These are phyloP conservation scores for Eutrema heterophyllum DNA, from an alignment of 345 rosid genomes.

Conservation along the genomic window DNA sequence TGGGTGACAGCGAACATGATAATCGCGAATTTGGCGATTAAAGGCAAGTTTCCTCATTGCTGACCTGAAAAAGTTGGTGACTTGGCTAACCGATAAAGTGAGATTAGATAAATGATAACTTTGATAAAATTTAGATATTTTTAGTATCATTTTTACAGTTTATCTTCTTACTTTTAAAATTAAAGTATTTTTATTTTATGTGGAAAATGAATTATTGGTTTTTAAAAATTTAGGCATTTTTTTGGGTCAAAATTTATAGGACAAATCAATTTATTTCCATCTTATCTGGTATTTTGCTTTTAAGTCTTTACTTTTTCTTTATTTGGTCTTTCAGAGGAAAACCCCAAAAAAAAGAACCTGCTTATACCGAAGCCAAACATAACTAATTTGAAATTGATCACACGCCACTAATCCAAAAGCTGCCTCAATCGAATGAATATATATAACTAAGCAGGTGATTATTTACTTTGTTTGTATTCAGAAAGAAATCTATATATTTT, in stretches of 20 bases:
- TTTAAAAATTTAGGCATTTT: neutral
- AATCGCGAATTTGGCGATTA: neutral
- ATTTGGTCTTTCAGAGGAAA: neutral
- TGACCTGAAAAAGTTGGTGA: neutral
- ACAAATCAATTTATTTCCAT: neutral
- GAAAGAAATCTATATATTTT: neutral
- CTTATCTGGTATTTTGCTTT: neutral
- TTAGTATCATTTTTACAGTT: neutral
- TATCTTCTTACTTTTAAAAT: neutral
- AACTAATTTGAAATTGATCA: neutral
- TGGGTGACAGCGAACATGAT: neutral
- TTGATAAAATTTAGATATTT: neutral
- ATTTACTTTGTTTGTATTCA: neutral
- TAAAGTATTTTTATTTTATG: neutral
- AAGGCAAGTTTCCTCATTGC: neutral
- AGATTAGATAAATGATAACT: neutral
- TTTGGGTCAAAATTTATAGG: neutral
- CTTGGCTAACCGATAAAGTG: neutral
- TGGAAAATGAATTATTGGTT: neutral
- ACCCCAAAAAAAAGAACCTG: neutral
- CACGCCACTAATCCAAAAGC: conserved; percentile 8
- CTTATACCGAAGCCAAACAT: neutral
- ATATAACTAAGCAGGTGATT: neutral
- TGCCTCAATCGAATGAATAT: neutral
- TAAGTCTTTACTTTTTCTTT: neutral